Evolutionary conservation across 495 filamentous ascomycete genomes (phyloP), one percentile per base, ranked within the genome.

Genomic region (Penicillium antarcticum): DNA sequence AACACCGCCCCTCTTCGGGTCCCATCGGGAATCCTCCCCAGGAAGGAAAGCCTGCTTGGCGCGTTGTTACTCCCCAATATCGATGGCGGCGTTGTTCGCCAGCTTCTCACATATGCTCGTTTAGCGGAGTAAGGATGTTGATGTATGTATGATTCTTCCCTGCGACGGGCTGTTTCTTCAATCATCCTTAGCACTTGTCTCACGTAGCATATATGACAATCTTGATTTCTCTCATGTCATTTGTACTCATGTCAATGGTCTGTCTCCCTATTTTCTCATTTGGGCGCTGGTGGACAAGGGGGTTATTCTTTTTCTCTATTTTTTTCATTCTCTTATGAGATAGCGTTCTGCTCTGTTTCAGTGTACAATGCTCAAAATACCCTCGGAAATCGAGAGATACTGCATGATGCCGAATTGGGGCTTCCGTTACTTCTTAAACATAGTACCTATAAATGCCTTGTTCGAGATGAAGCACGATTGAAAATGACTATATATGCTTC

Each of bases 51-150:
- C 61, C 71, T 95, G 44, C 77, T 92, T 14, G 80, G 76, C 3
- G 87, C 86, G 24, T 63, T 92, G 42, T 72, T 83, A 57, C 85
- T 86, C 62, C 72, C 76, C 53, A 77, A 80, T 68, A 77, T 75
- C 67, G 78, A 79, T 63, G 73, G 65, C 48, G 77, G 63, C 23
- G 79, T 92, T 58, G 72, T 92, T 56, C 84, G 84, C 49, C 83
- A 92, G 55, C 69, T 94, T 53, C 82, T 87, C 61, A 78, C 80
- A 37, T 91, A 88, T 68, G 84, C 85, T 23, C 79, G 76, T 42
- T 72, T 90, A 52, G 84, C 81, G 48, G 75, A 69, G 48, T 77
- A 52, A 63, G 42, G 26, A 29, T 29, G 26, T n/a, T 42, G 35
- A 34, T 23, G n/a, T 16, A n/a, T 26, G 14, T 31, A 33, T 44